Conservation (phyloP, 192 early-diverging fungal genomes). For the Gigaspora rosea region DNA sequence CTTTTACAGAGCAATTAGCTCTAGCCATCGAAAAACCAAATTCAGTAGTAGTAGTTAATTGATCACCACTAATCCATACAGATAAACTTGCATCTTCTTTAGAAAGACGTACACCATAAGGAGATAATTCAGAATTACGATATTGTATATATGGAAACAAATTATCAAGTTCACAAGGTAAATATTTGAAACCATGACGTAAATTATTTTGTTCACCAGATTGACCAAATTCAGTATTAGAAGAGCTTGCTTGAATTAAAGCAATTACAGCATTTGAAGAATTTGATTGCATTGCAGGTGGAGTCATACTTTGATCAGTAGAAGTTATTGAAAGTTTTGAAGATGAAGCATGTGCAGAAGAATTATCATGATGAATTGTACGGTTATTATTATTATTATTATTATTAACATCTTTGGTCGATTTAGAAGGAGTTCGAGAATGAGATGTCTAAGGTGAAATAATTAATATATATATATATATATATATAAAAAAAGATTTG, state of each 20-base stretch:
- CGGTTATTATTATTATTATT: background rate
- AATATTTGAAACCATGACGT: conserved; percentile 62
- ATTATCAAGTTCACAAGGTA: conserved; percentile 54
- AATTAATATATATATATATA: background rate
- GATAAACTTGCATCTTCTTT: conserved; percentile 62
- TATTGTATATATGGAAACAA: conserved; percentile 49
- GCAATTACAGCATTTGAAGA: conserved; percentile 36
- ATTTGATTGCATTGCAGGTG: conserved; percentile 34
- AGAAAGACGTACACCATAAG: conserved; percentile 49
- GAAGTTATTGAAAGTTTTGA: conserved; percentile 16
- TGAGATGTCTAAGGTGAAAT: background rate
- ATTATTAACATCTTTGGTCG: background rate
- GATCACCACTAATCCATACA: conserved; percentile 56
- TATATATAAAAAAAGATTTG: background rate
- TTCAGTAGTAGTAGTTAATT: conserved; percentile 60
- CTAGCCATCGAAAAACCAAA: conserved; percentile 66
- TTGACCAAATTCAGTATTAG: conserved; percentile 37
- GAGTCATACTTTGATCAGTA: conserved; percentile 28
- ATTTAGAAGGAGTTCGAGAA: background rate
- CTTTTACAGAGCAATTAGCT: conserved; percentile 59
- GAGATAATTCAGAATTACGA: conserved; percentile 50
- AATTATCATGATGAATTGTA: background rate
- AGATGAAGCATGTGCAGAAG: background rate
- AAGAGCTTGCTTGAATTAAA: conserved; percentile 35
- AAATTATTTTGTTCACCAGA: conserved; percentile 60